Base-by-base conservation (phyloP, 257 asterid species). In the Petunia axillaris region DNA sequence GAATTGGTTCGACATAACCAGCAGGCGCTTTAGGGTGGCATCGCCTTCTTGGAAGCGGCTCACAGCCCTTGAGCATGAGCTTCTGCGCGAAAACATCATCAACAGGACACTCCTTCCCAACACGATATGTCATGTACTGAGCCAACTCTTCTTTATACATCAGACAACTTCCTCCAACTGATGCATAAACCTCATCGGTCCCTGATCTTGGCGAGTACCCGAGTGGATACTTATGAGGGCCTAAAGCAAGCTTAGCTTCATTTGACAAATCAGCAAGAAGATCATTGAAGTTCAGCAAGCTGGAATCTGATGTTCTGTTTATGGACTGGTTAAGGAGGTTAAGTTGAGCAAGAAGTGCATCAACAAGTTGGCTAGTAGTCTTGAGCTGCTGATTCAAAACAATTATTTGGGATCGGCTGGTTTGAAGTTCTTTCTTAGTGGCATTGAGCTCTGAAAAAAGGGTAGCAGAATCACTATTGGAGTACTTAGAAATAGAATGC, bases 21-120 rank as follows among this genome's bases (percentile, higher is more conserved):
- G 67, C 35, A 8, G 91, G 92, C 0, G 91, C 67, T 46, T 83
- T 87, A 0, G 96, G 94, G 83, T 84, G 96, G 83, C 96, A 89
- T 43, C 91, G 85, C 64, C 96, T 76, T 48, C 90, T 78, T 0
- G 90, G 93, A 6, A 91, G 88, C 0, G 92, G 93, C 83, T 90
- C 94, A 77, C 94, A 91, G 0, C 92, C 91, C 62, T 81, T 87
- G 0, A 90, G 84, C 90, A 90, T 84, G 13, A 88, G 89, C 4
- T 67, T 78, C 9, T 89, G 92, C 0, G 89, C 88, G 14, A 87
- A 82, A 8, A 78, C 82, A n/a, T 91, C 93, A 41, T 91, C 95
- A 4, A 78, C 79, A 0, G 93, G 92, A 60, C 93, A 91, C 8
- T 81, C 88, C 43, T 80, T 79, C 1, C 90, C 92, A 36, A 88